Conservation (phyloP, 805 yeast species). For the Saccharomycopsis fermentans region DNA sequence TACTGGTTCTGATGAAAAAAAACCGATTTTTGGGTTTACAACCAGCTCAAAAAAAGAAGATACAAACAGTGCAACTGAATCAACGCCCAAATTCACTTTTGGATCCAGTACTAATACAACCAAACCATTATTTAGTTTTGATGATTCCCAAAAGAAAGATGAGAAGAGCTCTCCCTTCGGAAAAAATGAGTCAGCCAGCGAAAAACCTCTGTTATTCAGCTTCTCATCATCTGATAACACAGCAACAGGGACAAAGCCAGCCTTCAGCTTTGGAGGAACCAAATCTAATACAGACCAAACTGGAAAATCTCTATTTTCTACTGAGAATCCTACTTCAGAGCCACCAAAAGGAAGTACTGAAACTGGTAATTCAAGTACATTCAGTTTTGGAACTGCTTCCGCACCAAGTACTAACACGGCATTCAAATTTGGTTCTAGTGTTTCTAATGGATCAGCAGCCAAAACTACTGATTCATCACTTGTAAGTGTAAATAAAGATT, state of each 20-base stretch:
- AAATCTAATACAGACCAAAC: background rate
- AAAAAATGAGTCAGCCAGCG: background rate
- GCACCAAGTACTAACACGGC: background rate
- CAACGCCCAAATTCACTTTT: slow-evolving; percentile 16
- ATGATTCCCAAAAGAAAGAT: too few relatives aligned
- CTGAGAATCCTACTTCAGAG: background rate
- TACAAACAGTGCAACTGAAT: background rate
- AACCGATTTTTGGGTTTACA: slow-evolving; percentile 3
- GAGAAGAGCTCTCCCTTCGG: background rate
- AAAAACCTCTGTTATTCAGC: background rate
- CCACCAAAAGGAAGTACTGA: background rate
- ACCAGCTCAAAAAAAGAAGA: background rate
- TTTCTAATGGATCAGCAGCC: background rate
- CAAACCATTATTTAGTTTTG: background rate
- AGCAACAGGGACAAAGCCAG: slow-evolving; percentile 3
- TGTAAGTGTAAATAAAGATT: background rate
- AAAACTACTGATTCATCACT: background rate
- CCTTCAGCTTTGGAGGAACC: slow-evolving; percentile 7
- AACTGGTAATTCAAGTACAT: background rate
- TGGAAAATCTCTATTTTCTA: background rate
- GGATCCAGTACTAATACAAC: slow-evolving; percentile 4
- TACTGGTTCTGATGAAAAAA: background rate
- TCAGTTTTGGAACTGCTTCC: background rate
- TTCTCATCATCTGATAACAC: background rate
- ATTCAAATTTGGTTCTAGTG: background rate